These are phyloP conservation scores for Pyrrhoderma lamaoense DNA, from an alignment of 1,284 basidiomycete genomes.

Conservation along the genomic window DNA sequence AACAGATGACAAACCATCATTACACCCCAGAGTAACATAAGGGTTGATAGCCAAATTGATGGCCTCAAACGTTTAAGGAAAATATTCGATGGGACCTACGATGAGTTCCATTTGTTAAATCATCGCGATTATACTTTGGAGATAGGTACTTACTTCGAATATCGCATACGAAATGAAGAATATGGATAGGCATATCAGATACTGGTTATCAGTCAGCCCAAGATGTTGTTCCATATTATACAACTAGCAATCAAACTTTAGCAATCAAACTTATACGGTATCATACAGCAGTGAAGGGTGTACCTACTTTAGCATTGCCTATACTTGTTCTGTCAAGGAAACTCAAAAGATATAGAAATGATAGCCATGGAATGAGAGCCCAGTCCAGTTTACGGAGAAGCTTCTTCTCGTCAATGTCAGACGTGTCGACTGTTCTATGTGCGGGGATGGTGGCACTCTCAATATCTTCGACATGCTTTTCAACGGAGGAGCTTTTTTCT, in stretches of 20 bases:
- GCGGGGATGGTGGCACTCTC: constrained; percentile 18
- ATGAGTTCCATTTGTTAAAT: not conserved
- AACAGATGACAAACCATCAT: constrained; percentile 46
- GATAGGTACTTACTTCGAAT: constrained; percentile 41
- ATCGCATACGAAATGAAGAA: constrained; percentile 61
- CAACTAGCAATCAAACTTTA: constrained; percentile 32
- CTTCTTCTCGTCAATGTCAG: constrained; percentile 53
- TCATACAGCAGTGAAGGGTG: not conserved
- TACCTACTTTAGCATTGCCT: constrained; percentile 64
- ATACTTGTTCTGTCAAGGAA: constrained; percentile 76
- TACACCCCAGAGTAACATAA: constrained; percentile 64
- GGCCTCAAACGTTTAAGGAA: constrained; percentile 67
- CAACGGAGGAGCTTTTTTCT: constrained; percentile 20
- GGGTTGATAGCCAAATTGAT: constrained; percentile 53
- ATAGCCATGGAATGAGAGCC: constrained; percentile 59
- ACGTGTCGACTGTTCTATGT: constrained; percentile 45
- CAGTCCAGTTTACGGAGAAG: constrained; percentile 60
- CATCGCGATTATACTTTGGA: too few species aligned
- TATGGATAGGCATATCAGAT: constrained; percentile 54
- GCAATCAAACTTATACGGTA: not conserved
- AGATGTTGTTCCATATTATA: constrained; percentile 49
- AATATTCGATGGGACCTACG: constrained; percentile 57
- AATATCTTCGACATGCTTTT: constrained; percentile 20
- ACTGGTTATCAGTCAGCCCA: constrained; percentile 54
- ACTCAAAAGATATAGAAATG: constrained; percentile 67